Evolutionary conservation across 2,329 filamentous ascomycete genomes (phyloP).

Genomic region (Aspergillus felis): DNA sequence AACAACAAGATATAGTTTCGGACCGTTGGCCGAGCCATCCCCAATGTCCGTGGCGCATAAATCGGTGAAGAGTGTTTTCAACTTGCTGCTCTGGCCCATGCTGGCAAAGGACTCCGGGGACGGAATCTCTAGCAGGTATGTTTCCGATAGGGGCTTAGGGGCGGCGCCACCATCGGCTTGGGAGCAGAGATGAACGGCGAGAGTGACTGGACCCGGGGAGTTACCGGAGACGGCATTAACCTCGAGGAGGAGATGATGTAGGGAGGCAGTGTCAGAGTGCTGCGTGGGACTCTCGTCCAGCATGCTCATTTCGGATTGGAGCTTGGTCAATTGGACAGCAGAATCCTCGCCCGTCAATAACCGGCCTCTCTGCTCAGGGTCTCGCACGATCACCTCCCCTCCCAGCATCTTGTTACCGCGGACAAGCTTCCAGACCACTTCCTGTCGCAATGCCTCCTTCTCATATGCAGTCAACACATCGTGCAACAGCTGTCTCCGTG

Average conservation of each 20-base stretch:
- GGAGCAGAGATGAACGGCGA: slow-evolving; percentile 74
- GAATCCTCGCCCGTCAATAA: slow-evolving; percentile 91
- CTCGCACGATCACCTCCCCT: slow-evolving; percentile 91
- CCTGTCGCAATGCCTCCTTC: slow-evolving; percentile 73
- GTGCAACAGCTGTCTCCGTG: slow-evolving; percentile 85
- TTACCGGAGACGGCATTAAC: slow-evolving; percentile 77
- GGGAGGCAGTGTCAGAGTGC: slow-evolving; percentile 62
- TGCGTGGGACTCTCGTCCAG: slow-evolving; percentile 74
- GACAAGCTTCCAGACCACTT: slow-evolving; percentile 93
- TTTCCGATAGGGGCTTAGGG: slow-evolving; percentile 72
- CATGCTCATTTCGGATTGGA: slow-evolving; percentile 95
- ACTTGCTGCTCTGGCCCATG: slow-evolving; percentile 61
- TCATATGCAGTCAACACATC: slow-evolving; percentile 88
- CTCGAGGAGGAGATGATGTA: slow-evolving; percentile 79
- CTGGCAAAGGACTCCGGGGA: slow-evolving; percentile 67
- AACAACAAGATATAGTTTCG: slow-evolving; percentile 77
- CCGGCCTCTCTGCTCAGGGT: slow-evolving; percentile 75
- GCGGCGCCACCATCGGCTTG: slow-evolving; percentile 61
- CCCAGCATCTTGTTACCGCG: slow-evolving; percentile 90
- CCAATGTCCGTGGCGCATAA: slow-evolving; percentile 71
- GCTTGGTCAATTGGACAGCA: slow-evolving; percentile 80
- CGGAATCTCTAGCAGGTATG: slow-evolving; percentile 73
- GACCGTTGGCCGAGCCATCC: slow-evolving; percentile 58
- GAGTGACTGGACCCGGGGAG: slow-evolving; percentile 67
- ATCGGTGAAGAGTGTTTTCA: slow-evolving; percentile 85